These are phyloP conservation scores for Neoboletus magnificus DNA, from an alignment of 768 basidiomycete genomes.

Conservation along the genomic window DNA sequence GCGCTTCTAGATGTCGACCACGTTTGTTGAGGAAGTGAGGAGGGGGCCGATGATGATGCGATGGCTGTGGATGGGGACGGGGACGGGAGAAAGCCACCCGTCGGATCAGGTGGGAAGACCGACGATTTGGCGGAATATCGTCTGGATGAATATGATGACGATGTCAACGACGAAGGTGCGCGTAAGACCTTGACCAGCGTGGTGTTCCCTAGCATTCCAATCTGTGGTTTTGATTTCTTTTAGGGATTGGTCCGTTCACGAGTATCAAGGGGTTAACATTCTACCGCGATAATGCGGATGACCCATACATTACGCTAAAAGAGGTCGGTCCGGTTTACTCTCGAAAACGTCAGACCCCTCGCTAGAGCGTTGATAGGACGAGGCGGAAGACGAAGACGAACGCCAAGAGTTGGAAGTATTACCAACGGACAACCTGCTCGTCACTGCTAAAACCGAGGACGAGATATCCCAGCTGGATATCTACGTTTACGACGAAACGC, in stretches of 20 bases:
- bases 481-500: conserved; percentile 90
- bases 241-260: conserved; percentile 80
- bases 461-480: conserved; percentile 94
- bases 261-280: conserved; percentile 94
- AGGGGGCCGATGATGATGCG: conserved; percentile 46
- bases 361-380: conserved; percentile 24
- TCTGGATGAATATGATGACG: conserved; percentile 89
- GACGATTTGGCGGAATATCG: conserved; percentile 87
- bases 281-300: conserved; percentile 87
- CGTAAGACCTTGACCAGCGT: background rate
- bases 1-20: conserved; percentile 9
- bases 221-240: background rate
- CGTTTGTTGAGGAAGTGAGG: conserved; percentile 37
- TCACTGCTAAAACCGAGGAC: conserved; percentile 93
- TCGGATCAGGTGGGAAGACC: conserved; percentile 32
- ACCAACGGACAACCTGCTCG: conserved; percentile 89
- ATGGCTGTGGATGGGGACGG: conserved; percentile 57
- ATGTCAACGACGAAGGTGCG: conserved; percentile 42
- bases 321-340: conserved; percentile 56
- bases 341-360: background rate
- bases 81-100: conserved; percentile 8
- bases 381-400: conserved; percentile 62
- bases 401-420: conserved; percentile 85
- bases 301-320: conserved; percentile 96
- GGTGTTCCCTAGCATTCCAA: no score